A percentile compares a stretch with the other conserved stretches of the same genome.
phyloP scores from a whole-genome alignment of 805 yeast genomes.

The Spathaspora girioi region DNA sequence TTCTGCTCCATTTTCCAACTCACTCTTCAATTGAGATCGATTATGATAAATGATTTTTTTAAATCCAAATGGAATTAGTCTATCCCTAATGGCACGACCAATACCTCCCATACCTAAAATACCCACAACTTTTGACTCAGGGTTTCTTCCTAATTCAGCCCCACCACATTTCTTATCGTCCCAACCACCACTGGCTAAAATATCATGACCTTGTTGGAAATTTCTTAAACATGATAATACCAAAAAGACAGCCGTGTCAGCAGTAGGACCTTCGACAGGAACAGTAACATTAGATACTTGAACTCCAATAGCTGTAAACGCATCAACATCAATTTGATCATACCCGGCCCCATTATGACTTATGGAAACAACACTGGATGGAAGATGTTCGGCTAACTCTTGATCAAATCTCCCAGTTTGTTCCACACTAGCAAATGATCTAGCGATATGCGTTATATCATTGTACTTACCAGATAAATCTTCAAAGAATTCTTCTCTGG shows the following conservation, averaged over 20 bases:
- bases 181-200: slow-evolving; percentile 60
- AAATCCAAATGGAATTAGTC: slow-evolving; percentile 77
- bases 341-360: slow-evolving; percentile 74
- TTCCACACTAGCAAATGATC: slow-evolving; percentile 51
- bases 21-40: slow-evolving; percentile 54
- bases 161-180: slow-evolving; percentile 42
- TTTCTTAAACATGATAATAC: slow-evolving; percentile 63
- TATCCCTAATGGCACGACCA: slow-evolving; percentile 74
- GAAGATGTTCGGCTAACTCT: slow-evolving; percentile 54
- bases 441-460: slow-evolving; percentile 39
- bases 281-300: slow-evolving; percentile 68
- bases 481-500: slow-evolving; percentile 36
- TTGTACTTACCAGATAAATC: slow-evolving; percentile 44
- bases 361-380: slow-evolving; percentile 48
- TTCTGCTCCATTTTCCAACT: slow-evolving; percentile 64
- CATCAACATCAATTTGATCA: slow-evolving; percentile 62
- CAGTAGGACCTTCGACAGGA: slow-evolving; percentile 68
- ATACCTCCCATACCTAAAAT: slow-evolving; percentile 88
- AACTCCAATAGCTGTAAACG: slow-evolving; percentile 48
- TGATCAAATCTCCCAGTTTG: slow-evolving; percentile 64
- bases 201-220: slow-evolving; percentile 57
- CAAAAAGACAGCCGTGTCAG: slow-evolving; percentile 64
- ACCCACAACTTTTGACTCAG: slow-evolving; percentile 73
- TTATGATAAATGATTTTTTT: slow-evolving; percentile 68
- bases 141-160: slow-evolving; percentile 67